These are phyloP conservation scores for Pythium volutum DNA, from an alignment of 352 stramenopile species.

Conservation along the genomic window DNA sequence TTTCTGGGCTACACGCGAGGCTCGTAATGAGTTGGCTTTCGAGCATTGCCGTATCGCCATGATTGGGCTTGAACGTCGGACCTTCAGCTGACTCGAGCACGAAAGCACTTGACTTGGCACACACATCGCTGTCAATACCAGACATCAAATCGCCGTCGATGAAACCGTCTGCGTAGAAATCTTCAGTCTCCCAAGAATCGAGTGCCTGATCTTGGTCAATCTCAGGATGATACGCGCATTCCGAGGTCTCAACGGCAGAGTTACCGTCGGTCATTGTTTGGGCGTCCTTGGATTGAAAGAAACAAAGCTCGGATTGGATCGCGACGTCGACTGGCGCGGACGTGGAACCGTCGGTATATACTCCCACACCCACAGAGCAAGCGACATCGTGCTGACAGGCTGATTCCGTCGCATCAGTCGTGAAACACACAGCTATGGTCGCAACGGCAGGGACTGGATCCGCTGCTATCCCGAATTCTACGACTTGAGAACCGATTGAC, in stretches of 20 bases:
- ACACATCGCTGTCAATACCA: background rate
- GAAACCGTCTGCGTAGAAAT: background rate
- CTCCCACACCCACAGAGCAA: background rate
- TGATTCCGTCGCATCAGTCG: background rate
- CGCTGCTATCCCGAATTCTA: too few species aligned
- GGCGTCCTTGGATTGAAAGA: background rate
- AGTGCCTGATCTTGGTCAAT: background rate
- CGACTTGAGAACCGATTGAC: too few species aligned
- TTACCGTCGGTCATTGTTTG: background rate
- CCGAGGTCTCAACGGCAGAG: background rate
- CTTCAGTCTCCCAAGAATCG: background rate
- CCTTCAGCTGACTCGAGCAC: background rate
- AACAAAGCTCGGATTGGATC: background rate
- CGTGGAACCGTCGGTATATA: background rate
- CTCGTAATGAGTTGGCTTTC: background rate
- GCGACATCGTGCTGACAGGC: background rate
- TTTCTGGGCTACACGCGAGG: background rate
- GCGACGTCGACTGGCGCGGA: background rate
- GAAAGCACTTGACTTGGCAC: background rate
- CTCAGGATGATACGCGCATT: background rate
- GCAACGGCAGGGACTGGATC: too few species aligned
- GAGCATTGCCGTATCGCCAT: background rate
- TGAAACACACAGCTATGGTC: too few species aligned
- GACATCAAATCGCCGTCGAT: background rate
- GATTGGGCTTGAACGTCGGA: background rate